Base-by-base conservation (phyloP, 176 grass and related monocot species). In the Cenchrus purpureus region DNA sequence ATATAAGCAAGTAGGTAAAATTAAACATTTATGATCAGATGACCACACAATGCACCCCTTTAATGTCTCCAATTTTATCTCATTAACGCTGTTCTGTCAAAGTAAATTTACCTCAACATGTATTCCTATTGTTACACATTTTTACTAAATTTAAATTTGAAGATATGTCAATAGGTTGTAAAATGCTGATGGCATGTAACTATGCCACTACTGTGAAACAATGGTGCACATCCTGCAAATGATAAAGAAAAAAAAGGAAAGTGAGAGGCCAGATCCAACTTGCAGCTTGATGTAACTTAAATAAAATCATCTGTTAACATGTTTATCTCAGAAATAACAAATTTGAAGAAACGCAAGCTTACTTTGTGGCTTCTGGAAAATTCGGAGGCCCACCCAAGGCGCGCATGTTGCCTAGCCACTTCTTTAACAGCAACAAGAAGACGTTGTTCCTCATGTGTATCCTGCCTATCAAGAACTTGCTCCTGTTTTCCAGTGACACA, bases 381-480 rank as follows among this genome's bases (percentile, higher is more conserved):
- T 10, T 68, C 5, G 25, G 61, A 68, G 44, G 15, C 14, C 82
- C 69, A 89, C 43, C 31, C 44, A 69, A 89, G 62, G 57, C 6
- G 12, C 16, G 10, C 29, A 80, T 61, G 20, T 52, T 45, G 53
- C 15, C 0, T 69, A 54, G 77, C 55, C 77, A 85, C 44, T 76
- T 14, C 46, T 81, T 69, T 53, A 76, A 85, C 44, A 54, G 54
- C 77, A 76, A 12, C 8, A 61, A 89, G 77, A 55, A 89, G 61
- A 54, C 70, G 77, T 19, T 32, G 20, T 45, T 89, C 87, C 82
- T 89, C 77, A 13, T 44, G 5, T 69, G 29, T 76, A 46, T 85
- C 87, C 61, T 68, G 43, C 63, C 70, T 81, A 85, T 89, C 82
- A 81, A 89, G 77, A 69, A 89, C 70, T 81, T 89, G 87, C 53